phyloP scores from a whole-genome alignment of 2,329 filamentous ascomycete species.

The Aureobasidium sp. region DNA sequence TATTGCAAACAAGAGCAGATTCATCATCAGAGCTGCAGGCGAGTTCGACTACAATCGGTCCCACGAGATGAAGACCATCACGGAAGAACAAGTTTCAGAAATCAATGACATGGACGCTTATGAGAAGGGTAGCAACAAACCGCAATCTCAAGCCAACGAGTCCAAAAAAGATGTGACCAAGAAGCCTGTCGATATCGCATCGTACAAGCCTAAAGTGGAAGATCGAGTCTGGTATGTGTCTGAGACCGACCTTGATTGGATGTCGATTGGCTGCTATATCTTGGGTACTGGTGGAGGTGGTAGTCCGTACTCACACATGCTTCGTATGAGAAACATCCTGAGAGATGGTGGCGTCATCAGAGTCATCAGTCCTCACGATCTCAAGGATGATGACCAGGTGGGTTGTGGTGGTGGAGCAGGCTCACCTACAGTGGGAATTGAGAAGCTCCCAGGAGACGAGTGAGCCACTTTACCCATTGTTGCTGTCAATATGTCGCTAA shows the following conservation, averaged over 20 bases:
- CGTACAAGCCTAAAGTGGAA: slow-evolving; percentile 38
- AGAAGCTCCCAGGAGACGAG: slow-evolving; percentile 38
- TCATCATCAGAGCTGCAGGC: slow-evolving; percentile 52
- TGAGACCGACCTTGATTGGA: slow-evolving; percentile 40
- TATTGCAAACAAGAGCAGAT: slow-evolving; percentile 44
- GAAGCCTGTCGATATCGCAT: neutral
- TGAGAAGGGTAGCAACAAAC: neutral
- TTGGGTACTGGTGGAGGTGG: slow-evolving; percentile 45
- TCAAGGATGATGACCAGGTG: slow-evolving; percentile 40
- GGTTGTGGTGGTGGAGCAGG: slow-evolving; percentile 41
- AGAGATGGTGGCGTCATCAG: slow-evolving; percentile 35
- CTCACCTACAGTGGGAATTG: slow-evolving; percentile 35
- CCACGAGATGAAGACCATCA: slow-evolving; percentile 24
- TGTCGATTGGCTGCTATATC: slow-evolving; percentile 43
- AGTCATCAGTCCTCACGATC: slow-evolving; percentile 36
- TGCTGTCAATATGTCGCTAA: neutral
- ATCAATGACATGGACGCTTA: neutral
- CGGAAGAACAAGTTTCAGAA: neutral
- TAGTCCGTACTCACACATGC: slow-evolving; percentile 39
- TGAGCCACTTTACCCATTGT: no score
- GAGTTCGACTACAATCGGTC: slow-evolving; percentile 35
- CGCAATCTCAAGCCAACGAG: neutral
- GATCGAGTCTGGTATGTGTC: slow-evolving; percentile 38
- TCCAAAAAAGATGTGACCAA: neutral
- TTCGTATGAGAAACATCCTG: slow-evolving; percentile 37